These are phyloP conservation scores for Trichoderma reesei DNA, from an alignment of 495 filamentous ascomycete species.

Conservation along the genomic window DNA sequence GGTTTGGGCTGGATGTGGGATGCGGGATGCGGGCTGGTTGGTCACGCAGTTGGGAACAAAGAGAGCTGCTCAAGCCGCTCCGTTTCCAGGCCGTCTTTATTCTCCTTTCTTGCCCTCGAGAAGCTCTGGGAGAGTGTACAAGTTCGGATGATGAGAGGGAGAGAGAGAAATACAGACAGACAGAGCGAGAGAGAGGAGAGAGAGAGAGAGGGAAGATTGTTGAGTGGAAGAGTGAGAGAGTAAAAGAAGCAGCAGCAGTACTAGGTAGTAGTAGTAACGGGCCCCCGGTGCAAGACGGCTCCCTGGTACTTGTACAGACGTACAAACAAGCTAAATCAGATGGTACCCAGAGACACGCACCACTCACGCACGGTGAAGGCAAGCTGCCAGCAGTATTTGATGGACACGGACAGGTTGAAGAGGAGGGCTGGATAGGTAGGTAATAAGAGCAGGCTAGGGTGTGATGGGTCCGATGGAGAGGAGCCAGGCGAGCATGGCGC, in stretches of 20 bases:
- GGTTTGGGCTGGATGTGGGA: constrained; percentile 1
- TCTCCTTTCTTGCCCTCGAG: neutral
- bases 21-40: neutral
- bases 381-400: neutral
- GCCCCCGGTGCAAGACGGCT: neutral
- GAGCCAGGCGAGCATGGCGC: constrained; percentile 7
- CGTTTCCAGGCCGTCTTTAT: neutral
- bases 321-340: no score
- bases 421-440: neutral
- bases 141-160: neutral
- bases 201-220: no score
- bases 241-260: no score
- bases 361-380: neutral
- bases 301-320: neutral
- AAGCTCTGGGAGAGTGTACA: neutral
- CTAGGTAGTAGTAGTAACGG: neutral
- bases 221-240: no score
- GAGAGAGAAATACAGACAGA: neutral
- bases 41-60: neutral
- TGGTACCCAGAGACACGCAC: neutral
- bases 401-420: neutral
- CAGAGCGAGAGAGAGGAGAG: no score
- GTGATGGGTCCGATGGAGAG: constrained; percentile 8
- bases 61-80: no score
- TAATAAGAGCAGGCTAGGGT: constrained; percentile 4